Base-by-base conservation (phyloP, 164 flowering plant species). In the Warburgia ugandensis region DNA sequence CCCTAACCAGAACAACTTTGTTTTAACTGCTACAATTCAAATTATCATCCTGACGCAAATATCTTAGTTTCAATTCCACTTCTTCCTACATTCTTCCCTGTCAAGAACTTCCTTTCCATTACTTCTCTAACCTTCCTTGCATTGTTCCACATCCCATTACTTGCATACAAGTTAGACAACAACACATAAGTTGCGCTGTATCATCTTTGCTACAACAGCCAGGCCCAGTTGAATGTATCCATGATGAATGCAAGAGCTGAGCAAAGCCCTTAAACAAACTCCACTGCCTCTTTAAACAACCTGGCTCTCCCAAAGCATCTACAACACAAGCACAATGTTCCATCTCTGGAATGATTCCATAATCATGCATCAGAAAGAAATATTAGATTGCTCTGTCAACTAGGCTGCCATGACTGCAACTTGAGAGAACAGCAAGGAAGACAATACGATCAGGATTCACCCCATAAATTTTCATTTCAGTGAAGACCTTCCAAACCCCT, bases 241-340 rank as follows among this genome's bases (percentile, higher is more conserved):
- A 44, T 59, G 50, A 29, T 28, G 13, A 19, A 29, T 19, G 8
- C 63, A 59, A 13, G 50, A 50, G 36, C 63, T 51, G 21, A 59
- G 49, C 28, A 59, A 48, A 32, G 63, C 11, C 43, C 63, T 59
- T 26, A 59, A 52, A 52, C 14, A 19, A 59, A 51, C 40, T 52
- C 36, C 27, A 59, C 35, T 0, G 51, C 50, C 13, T 43, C 56
- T 26, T 33, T 43, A 14, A 59, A 52, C 50, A 59, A 29, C 10
- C 63, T 56, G 10, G 63, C 63, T 23, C 63, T 16, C 63, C 63
- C 9, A 59, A 41, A 35, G 55, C 63, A 31, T 51, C 63, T 11
- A 52, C 42, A 10, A 45, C 56, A 28, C 56, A 51, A n/a, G 56
- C 39, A 28, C 26, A 59, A 29, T 59, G 63, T 17, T 59, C 56